Base-by-base conservation (phyloP, 495 filamentous ascomycete genomes). In the Hapsidospora chrysogenum region DNA sequence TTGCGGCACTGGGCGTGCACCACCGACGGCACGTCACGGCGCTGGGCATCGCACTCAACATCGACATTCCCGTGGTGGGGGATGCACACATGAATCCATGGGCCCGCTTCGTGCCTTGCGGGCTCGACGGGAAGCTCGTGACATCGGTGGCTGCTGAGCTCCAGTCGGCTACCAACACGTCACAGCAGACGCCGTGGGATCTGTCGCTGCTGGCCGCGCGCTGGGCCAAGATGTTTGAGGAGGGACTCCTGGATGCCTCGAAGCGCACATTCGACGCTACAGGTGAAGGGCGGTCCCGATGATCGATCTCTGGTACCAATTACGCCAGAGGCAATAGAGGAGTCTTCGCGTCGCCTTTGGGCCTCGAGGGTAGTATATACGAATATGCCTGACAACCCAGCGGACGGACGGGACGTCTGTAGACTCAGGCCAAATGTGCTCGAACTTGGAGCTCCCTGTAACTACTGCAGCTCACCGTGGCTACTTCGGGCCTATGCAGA, bases 1-100 rank as follows among this genome's bases (percentile, higher is more conserved):
- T 97, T 39, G 79, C 81, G 2, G 82, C 85, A 2, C 57, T 97
- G 4, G 89, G 89, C 2, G 81, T 97, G 17, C 86, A 94, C 65
- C 58, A 94, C 38, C 59, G 83, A 9, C 59, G 87, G 31, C 71
- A 89, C 55, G 72, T 97, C 26, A 81, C 73, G n/a, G 80, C 77
- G 9, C 80, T 84, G 54, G 89, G 89, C 8, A 61, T 92, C 21
- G 87, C 78, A 10, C 49, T 97, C 45, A 97, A 97, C 59, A 64
- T 92, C 15, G 48, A 50, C 38, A 83, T 78, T 42, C 50, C 59
- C 6, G 43, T 47, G 11, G 10, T 17, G 4, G 44, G 43, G 1
- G 17, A 31, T 18, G 37, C 40, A 31, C 27, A 25, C 10, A 14
- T 19, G 3, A 63, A 63, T 25, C 61, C 62, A 8, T 66, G 61